A percentile compares a stretch with the other conserved stretches of the same genome.
Evolutionary conservation across 352 stramenopile genomes (phyloP).

Genomic region (Pythium apleroticum): DNA sequence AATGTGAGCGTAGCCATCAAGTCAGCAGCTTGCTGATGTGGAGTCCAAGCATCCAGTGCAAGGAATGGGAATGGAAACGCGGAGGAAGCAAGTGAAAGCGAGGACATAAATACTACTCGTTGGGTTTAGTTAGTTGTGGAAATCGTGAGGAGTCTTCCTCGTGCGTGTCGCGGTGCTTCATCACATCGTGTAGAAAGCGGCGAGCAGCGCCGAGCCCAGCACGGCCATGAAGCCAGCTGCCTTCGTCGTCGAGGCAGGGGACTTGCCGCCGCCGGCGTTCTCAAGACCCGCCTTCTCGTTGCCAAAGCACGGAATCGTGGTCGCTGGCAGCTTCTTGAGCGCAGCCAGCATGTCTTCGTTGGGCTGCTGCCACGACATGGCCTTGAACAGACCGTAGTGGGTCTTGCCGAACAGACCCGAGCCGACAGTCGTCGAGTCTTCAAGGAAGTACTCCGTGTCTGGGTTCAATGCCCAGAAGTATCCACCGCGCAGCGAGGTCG

Average conservation of each 20-base stretch:
- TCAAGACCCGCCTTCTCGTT: slow-evolving; percentile 19
- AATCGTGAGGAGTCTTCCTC: background rate
- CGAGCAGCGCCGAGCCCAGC: background rate
- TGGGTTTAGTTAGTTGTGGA: background rate
- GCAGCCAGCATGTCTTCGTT: slow-evolving; percentile 50
- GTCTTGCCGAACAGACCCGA: slow-evolving; percentile 47
- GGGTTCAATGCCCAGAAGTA: slow-evolving; percentile 74
- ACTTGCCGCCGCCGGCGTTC: background rate
- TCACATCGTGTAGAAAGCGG: background rate
- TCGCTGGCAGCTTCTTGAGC: slow-evolving; percentile 42
- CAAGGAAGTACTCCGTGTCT: slow-evolving; percentile 55
- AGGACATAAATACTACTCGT: slow-evolving; percentile 18
- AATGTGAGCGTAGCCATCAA: background rate
- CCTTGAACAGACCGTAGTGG: slow-evolving; percentile 61
- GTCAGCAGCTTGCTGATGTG: background rate
- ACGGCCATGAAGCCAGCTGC: background rate
- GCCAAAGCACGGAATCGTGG: slow-evolving; percentile 61
- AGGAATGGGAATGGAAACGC: background rate
- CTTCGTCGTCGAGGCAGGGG: background rate
- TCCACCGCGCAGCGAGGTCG: slow-evolving; percentile 41
- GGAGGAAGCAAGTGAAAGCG: background rate
- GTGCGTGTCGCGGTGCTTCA: background rate
- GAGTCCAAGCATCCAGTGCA: background rate
- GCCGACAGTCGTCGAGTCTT: slow-evolving; percentile 45
- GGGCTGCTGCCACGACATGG: slow-evolving; percentile 50